Percentiles rank a stretch among this genome's conserved stretches.
These are phyloP conservation scores for Chalciporus sphaerocephalus DNA, from an alignment of 768 basidiomycete species.

Conservation along the genomic window DNA sequence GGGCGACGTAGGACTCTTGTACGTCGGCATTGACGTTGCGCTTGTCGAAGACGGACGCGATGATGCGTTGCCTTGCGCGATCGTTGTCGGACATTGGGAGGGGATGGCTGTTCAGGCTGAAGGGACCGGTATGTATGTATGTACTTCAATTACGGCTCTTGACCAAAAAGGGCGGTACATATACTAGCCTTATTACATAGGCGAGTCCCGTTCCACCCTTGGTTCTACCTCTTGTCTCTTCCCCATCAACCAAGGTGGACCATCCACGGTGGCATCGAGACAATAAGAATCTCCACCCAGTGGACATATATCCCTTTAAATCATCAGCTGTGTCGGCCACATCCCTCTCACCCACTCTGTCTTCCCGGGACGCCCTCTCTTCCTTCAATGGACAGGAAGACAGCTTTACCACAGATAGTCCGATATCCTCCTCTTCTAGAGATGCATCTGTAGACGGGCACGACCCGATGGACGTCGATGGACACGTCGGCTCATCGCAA, in stretches of 20 bases:
- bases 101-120: background rate
- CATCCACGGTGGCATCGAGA: slow-evolving; percentile 5
- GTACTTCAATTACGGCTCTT: background rate
- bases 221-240: background rate
- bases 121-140: too few species aligned
- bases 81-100: slow-evolving; percentile 38
- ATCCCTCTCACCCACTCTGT: slow-evolving; percentile 28
- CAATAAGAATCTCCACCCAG: slow-evolving; percentile 11
- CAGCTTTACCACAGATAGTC: slow-evolving; percentile 26
- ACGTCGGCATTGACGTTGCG: slow-evolving; percentile 58
- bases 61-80: slow-evolving; percentile 65
- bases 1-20: slow-evolving; percentile 80
- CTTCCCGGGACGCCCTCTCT: slow-evolving; percentile 30
- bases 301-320: slow-evolving; percentile 7
- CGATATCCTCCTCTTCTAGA: slow-evolving; percentile 31
- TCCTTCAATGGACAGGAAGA: slow-evolving; percentile 31
- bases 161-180: slow-evolving; percentile 5
- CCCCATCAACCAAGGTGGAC: slow-evolving; percentile 3
- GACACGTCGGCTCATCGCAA: slow-evolving; percentile 19
- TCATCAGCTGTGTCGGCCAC: slow-evolving; percentile 18
- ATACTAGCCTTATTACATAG: slow-evolving; percentile 1
- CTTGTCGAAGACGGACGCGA: slow-evolving; percentile 77
- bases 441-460: slow-evolving; percentile 29
- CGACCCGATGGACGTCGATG: slow-evolving; percentile 27
- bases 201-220: slow-evolving; percentile 4